These are phyloP conservation scores for Talaromyces albobiverticillius DNA, from an alignment of 2,329 filamentous ascomycete genomes.

Conservation along the genomic window DNA sequence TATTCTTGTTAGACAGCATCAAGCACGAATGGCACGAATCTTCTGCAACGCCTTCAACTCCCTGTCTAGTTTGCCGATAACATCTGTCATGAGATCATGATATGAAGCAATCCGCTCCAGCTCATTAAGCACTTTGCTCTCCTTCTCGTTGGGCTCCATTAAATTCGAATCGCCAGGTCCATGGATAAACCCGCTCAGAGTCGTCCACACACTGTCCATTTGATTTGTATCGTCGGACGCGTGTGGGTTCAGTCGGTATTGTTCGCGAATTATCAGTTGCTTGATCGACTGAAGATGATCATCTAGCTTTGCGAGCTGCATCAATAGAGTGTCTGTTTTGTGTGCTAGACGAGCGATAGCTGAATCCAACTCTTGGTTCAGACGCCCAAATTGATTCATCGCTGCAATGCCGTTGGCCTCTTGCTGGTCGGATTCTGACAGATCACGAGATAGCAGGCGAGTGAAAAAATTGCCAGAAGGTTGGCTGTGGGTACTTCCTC, in stretches of 20 bases:
- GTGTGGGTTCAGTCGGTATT: slow-evolving; percentile 1
- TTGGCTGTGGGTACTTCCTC: neutral
- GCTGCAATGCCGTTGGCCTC: neutral
- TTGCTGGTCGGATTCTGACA: neutral
- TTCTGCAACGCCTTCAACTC: slow-evolving; percentile 16
- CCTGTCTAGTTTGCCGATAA: slow-evolving; percentile 11
- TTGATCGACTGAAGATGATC: slow-evolving; percentile 15
- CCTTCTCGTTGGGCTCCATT: neutral
- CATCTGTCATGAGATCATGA: slow-evolving; percentile 3
- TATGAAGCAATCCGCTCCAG: slow-evolving; percentile 8
- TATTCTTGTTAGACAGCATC: neutral
- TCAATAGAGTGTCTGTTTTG: slow-evolving; percentile 3
- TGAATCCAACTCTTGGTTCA: slow-evolving; percentile 9
- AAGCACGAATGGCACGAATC: slow-evolving; percentile 10
- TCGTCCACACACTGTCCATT: neutral
- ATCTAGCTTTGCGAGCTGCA: slow-evolving; percentile 11
- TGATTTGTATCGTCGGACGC: neutral
- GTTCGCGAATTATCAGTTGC: slow-evolving; percentile 8
- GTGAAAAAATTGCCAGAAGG: slow-evolving; percentile 2
- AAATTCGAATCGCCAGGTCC: neutral
- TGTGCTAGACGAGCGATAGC: slow-evolving; percentile 1
- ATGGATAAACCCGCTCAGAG: neutral
- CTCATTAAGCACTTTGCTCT: neutral
- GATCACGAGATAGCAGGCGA: neutral
- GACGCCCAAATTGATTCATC: slow-evolving; percentile 7